phyloP scores from a whole-genome alignment of 176 grass and related monocot genomes.

The Echinochloa phyllopogon region DNA sequence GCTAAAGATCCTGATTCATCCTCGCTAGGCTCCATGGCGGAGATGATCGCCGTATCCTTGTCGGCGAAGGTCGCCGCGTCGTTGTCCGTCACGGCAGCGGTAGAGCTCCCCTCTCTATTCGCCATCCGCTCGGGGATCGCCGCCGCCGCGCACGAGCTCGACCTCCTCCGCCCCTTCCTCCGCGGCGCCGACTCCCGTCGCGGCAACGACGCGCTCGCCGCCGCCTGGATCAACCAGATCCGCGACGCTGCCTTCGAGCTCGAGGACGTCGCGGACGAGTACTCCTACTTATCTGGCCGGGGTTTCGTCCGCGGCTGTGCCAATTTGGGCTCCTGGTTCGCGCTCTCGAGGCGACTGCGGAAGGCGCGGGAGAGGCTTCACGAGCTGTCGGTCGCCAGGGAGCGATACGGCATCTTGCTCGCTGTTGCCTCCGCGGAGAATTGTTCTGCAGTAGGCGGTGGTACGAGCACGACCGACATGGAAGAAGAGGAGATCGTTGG shows the following conservation, averaged over 20 bases:
- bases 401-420: slow-evolving; percentile 15
- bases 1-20: too few species aligned
- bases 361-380: slow-evolving; percentile 40
- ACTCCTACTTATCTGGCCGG: slow-evolving; percentile 36
- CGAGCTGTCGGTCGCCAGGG: slow-evolving; percentile 29
- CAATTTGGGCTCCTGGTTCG: slow-evolving; percentile 21
- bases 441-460: background rate
- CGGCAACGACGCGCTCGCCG: slow-evolving; percentile 3
- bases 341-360: slow-evolving; percentile 8
- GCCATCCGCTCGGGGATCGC: slow-evolving; percentile 37
- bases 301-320: slow-evolving; percentile 15
- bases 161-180: slow-evolving; percentile 48
- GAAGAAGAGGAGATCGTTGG: slow-evolving; percentile 20
- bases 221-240: slow-evolving; percentile 42
- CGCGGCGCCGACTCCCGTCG: slow-evolving; percentile 39
- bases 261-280: slow-evolving; percentile 42
- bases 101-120: slow-evolving; percentile 5
- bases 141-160: slow-evolving; percentile 33
- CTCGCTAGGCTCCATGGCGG: slow-evolving; percentile 19
- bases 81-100: background rate
- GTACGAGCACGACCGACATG: background rate
- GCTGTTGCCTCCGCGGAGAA: background rate
- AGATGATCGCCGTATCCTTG: slow-evolving; percentile 47
- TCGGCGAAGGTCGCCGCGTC: slow-evolving; percentile 41
- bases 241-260: slow-evolving; percentile 31